Evolutionary conservation across 2,329 filamentous ascomycete species (phyloP), one percentile per base, ranked within the genome.

Genomic region (Penicillium crustosum): DNA sequence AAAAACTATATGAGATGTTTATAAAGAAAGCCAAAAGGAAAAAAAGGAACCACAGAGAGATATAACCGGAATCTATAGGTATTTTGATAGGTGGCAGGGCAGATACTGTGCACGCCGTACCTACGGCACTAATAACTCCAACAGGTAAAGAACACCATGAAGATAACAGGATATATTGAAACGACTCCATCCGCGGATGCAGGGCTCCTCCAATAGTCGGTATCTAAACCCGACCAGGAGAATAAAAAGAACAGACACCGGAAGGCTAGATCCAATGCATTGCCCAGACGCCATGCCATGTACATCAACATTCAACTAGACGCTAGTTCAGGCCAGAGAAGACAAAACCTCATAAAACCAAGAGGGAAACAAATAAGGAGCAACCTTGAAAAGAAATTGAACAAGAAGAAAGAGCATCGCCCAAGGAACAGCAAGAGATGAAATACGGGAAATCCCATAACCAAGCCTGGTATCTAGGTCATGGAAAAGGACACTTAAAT

Each of bases 211-310:
- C 29, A 53, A 8, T 47, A 35, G 38, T 54, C 48, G 23, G 39
- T 50, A 52, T 61, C 59, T 59, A 61, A 62, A 55, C 17, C 56
- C 54, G 53, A 33, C 51, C 29, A 38, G 45, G 25, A 39, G 55
- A 53, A 55, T 43, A 49, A 43, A 33, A 45, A 57, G 21, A 38
- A 53, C 33, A 44, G 49, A 35, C 49, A 53, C 49, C 55, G 19
- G 49, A 53, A 57, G 35, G 55, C 49, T 60, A 53, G 45, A 58
- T 64, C 58, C 58, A 61, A 65, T 67, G 65, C 65, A 68, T 64
- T 63, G 55, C 64, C 64, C 61, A 62, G 55, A 67, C 65, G 60
- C 63, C 65, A 67, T 62, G 59, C 62, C 65, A 68, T 63, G 58
- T 65, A 67, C 63, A 66, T 59, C 58, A 48, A 48, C 45, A 25